These are phyloP conservation scores for Schrenkiella parvula DNA, from an alignment of 345 rosid species.

Conservation along the genomic window DNA sequence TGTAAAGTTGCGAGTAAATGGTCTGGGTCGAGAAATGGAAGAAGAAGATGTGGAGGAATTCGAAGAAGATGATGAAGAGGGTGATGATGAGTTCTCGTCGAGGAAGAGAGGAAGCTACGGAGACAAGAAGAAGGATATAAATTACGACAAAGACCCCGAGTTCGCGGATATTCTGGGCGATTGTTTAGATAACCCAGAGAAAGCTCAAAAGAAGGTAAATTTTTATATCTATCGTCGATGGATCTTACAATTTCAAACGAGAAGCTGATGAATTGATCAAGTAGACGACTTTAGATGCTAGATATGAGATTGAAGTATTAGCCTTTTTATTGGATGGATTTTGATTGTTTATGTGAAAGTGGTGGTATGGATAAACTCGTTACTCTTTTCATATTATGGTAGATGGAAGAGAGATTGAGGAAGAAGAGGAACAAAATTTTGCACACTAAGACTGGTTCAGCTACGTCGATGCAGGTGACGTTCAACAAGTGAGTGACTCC, in stretches of 20 bases:
- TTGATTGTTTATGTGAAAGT: background rate
- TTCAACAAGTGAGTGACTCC: conserved; percentile 69
- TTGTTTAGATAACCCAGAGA: conserved; percentile 68
- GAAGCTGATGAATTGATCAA: background rate
- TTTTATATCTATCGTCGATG: background rate
- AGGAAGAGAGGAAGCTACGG: conserved; percentile 30
- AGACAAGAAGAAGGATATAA: conserved; percentile 46
- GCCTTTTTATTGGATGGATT: background rate
- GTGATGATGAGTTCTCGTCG: conserved; percentile 27
- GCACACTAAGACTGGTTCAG: conserved; percentile 82
- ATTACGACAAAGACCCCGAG: conserved; percentile 83
- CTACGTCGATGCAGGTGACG: conserved; percentile 60
- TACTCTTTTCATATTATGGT: background rate
- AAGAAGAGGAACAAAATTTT: conserved; percentile 74
- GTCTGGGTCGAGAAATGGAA: conserved; percentile 24
- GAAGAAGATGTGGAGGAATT: conserved; percentile 21
- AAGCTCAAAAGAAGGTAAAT: conserved; percentile 63
- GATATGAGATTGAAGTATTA: background rate
- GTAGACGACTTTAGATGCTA: background rate
- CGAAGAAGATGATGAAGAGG: conserved; percentile 29
- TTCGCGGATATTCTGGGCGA: conserved; percentile 79
- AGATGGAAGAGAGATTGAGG: conserved; percentile 92
- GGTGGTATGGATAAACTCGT: background rate
- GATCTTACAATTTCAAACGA: background rate
- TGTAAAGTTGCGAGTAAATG: conserved; percentile 1